These are phyloP conservation scores for Paxillus involutus DNA, from an alignment of 768 basidiomycete genomes.

Conservation along the genomic window DNA sequence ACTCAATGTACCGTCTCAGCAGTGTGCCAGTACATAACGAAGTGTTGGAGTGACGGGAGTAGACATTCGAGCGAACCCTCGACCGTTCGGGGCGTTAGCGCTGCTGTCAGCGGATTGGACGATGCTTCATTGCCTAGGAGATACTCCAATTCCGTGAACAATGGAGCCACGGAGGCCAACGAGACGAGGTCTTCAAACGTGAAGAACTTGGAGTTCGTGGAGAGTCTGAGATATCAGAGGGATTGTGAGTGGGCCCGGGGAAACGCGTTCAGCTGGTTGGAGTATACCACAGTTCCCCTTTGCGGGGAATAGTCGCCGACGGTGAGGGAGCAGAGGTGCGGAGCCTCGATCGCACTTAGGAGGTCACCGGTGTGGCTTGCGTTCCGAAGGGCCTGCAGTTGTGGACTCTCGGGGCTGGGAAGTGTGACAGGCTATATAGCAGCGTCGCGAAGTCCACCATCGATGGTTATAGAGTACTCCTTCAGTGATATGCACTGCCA, in stretches of 20 bases:
- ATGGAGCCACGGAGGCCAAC: slow-evolving; percentile 15
- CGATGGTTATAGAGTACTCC: slow-evolving; percentile 16
- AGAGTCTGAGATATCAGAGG: slow-evolving; percentile 13
- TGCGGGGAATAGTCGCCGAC: slow-evolving; percentile 19
- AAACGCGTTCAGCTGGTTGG: slow-evolving; percentile 13
- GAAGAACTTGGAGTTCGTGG: slow-evolving; percentile 18
- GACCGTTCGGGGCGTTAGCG: slow-evolving; percentile 19
- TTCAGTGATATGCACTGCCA: slow-evolving; percentile 24
- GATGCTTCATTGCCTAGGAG: slow-evolving; percentile 18
- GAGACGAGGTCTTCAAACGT: slow-evolving; percentile 15
- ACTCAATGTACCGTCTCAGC: slow-evolving; percentile 26
- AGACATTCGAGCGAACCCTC: slow-evolving; percentile 13
- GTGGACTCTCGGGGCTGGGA: slow-evolving; percentile 12
- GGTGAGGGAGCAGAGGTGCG: slow-evolving; percentile 18
- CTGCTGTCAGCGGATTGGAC: slow-evolving; percentile 14
- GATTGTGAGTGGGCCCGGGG: slow-evolving; percentile 10
- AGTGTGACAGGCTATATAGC: slow-evolving; percentile 14
- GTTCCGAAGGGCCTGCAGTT: slow-evolving; percentile 16
- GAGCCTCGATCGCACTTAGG: slow-evolving; percentile 13
- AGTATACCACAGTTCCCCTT: slow-evolving; percentile 11
- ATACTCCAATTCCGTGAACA: slow-evolving; percentile 17
- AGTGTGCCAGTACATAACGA: slow-evolving; percentile 25
- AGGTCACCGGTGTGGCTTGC: slow-evolving; percentile 19
- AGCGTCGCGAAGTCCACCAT: slow-evolving; percentile 1
- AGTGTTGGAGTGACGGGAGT: slow-evolving; percentile 16